Evolutionary conservation across 2,329 filamentous ascomycete species (phyloP), one percentile per base, ranked within the genome.

Genomic region (Lasiodiplodia gonubiensis): DNA sequence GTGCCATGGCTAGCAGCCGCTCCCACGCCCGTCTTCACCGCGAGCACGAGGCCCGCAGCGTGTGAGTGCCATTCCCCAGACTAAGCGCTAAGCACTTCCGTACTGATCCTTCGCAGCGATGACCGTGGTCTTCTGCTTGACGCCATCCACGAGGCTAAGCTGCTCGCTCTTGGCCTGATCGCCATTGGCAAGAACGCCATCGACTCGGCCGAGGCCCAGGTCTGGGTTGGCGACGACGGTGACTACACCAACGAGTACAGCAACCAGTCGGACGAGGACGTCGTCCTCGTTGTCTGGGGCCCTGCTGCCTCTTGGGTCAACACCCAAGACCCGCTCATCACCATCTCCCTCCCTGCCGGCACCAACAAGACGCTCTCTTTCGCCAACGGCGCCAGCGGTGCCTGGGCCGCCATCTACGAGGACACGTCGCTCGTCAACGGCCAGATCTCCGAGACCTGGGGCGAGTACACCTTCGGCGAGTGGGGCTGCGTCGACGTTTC

Each of bases 391-490:
- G 73, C 79, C 6, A 76, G 79, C 23, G 78, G 80, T 35, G 81
- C 76, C n/a, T 83, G 79, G 72, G 73, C 80, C 6, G 74, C 77
- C 16, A 73, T 81, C 33, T 79, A 76, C 73, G 51, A 70, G 18
- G 72, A 78, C 68, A 79, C 77, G 46, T 16, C 48, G 66, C 59
- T 63, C 46, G 37, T 63, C 42, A 63, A 63, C 67, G 81, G 81
- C 46, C 80, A 81, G 72, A 71, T 82, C 59, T 70, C 72, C 70
- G 78, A 83, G 70, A 82, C 81, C 37, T 83, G 81, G 79, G 79
- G 76, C 64, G 82, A 84, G 75, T 80, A 77, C 66, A 82, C 76
- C 67, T 80, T 79, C 46, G 78, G 78, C 53, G 67, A 54, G 1
- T 74, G 69, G 21, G 81, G 80, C 69, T 78, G 77, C 48, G 78